Conservation (phyloP, 305 asterid species). For the Rubia balearica region DNA sequence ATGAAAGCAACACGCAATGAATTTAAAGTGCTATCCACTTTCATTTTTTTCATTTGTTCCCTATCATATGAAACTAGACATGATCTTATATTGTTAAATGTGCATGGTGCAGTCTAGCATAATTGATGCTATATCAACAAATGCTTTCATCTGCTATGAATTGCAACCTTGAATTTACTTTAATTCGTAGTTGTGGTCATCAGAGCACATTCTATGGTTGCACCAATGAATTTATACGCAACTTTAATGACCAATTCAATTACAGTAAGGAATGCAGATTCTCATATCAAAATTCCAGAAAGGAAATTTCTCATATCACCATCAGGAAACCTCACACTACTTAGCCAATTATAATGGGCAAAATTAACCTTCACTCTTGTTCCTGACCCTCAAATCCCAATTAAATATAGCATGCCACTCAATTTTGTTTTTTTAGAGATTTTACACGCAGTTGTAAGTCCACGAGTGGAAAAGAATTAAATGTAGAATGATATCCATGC, state of each 20-base stretch:
- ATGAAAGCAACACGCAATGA: not conserved
- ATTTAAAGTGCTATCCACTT: not conserved
- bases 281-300: not conserved
- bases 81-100: not conserved
- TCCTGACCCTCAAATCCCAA: not conserved
- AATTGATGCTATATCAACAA: not conserved
- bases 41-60: not conserved
- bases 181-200: not conserved
- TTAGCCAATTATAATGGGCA: slow-evolving; percentile 3
- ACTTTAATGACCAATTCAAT: not conserved
- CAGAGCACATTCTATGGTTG: not conserved
- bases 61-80: not conserved
- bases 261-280: not conserved
- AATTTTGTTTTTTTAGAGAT: not conserved
- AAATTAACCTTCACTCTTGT: not conserved
- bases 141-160: not conserved
- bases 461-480: not conserved
- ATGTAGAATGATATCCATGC: not conserved
- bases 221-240: not conserved
- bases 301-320: not conserved
- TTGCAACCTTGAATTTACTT: not conserved
- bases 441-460: not conserved
- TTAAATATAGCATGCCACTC: not conserved
- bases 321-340: not conserved
- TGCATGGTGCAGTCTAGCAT: not conserved